Evolutionary conservation across 192 early-diverging fungal genomes (phyloP), one percentile per base, ranked within the genome.

Genomic region (Mortierella antarctica): DNA sequence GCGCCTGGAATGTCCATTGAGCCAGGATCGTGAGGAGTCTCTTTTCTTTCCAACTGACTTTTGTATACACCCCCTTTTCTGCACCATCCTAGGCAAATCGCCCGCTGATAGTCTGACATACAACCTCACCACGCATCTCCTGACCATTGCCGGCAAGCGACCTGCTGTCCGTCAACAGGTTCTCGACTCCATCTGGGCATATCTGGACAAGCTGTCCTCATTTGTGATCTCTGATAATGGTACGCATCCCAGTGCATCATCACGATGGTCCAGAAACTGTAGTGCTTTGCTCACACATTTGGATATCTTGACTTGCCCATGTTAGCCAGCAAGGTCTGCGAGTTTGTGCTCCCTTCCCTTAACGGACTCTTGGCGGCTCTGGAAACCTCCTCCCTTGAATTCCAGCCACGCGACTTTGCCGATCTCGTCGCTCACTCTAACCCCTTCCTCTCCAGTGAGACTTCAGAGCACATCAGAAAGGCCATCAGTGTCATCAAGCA

Each of bases 271-370:
- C 15, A 9, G 6, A 44, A 62, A 62, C 13, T 66, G 23, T 41
- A 6, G 4, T 23, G 44, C 55, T 10, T 10, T 21, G 41, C 42
- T 57, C 53, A 18, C 41, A 55, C 55, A 14, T 21, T 21, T 21
- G 40, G 10, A 65, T 0, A 11, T 23, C n/a, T 23, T 56, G 2
- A 13, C 18, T 17, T 7, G 13, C 12, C 0, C 17, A 18, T 46
- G 8, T 60, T 23, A 77, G 68, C 77, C 14, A 86, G 84, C 45
- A 83, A 78, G 47, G 76, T 84, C 40, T 82, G 87, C 52, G 84
- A 82, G n/a, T 88, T 89, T 58, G 73, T 89, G 31, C 66, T 91
- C 18, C 90, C 90, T 48, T 85, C 89, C 1, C 64, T 91, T n/a
- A 86, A 89, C 47, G 90, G 90, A 12, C 64, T 87, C 9, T 83